A percentile compares a stretch with the other conserved stretches of the same genome.
phyloP scores from a whole-genome alignment of 2,329 filamentous ascomycete genomes.

The Ceratocystis colombiana region DNA sequence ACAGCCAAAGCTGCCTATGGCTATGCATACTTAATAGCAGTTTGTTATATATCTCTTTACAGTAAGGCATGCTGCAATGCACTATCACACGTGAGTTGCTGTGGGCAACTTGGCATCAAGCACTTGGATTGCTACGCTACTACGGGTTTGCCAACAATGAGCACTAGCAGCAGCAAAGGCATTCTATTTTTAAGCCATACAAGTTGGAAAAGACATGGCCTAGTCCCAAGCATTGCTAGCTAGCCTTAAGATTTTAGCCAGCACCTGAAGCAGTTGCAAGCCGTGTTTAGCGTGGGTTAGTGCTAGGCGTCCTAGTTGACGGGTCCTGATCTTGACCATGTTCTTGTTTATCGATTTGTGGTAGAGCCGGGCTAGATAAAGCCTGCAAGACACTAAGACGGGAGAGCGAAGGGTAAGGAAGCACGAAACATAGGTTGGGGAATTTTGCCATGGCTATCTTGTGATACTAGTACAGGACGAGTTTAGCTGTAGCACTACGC shows the following conservation, averaged over 20 bases:
- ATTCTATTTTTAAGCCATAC: neutral
- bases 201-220: neutral
- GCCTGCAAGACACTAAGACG: neutral
- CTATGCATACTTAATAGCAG: neutral
- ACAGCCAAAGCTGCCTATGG: too few relatives aligned
- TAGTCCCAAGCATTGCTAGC: neutral
- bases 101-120: neutral
- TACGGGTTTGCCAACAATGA: neutral
- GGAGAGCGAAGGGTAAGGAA: neutral
- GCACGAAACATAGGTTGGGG: slow-evolving; percentile 6
- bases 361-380: neutral
- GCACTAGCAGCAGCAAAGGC: slow-evolving; percentile 1
- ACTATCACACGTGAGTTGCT: neutral
- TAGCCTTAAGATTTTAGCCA: slow-evolving; percentile 1
- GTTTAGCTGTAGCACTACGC: neutral
- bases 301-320: neutral
- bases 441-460: neutral
- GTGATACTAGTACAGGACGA: slow-evolving; percentile 1
- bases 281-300: slow-evolving; percentile 1
- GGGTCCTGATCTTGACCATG: slow-evolving; percentile 1
- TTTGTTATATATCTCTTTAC: neutral
- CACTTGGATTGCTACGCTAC: neutral
- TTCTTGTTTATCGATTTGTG: neutral
- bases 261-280: neutral
- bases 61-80: neutral